Conservation (phyloP, 495 filamentous ascomycete species). For the Talaromyces proteolyticus region DNA sequence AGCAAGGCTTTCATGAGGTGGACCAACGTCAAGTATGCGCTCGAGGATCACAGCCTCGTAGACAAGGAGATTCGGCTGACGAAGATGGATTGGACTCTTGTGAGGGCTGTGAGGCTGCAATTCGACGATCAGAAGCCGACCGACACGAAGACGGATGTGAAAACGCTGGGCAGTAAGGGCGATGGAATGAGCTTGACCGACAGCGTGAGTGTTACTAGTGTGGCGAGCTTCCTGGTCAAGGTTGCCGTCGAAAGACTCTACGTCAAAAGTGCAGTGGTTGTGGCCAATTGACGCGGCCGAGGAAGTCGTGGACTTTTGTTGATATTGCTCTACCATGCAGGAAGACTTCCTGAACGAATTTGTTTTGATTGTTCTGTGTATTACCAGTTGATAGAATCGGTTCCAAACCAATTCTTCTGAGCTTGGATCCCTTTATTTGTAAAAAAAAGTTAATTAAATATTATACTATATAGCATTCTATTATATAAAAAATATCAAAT, state of each 20-base stretch:
- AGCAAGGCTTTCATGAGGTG: conserved; percentile 32
- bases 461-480: no score
- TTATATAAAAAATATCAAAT: no score
- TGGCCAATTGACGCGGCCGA: conserved; percentile 11
- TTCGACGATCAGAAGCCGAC: conserved; percentile 22
- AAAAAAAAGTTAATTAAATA: no score
- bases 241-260: conserved; percentile 16
- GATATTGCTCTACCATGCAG: no score
- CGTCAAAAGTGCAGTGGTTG: conserved; percentile 17
- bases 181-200: conserved; percentile 19
- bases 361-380: no score
- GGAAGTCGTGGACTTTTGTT: conserved; percentile 10
- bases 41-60: conserved; percentile 36
- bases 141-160: conserved; percentile 17
- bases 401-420: no score
- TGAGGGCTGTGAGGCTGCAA: conserved; percentile 30
- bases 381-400: no score
- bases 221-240: conserved; percentile 21
- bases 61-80: conserved; percentile 31
- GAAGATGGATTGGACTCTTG: conserved; percentile 35
- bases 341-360: no score
- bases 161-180: conserved; percentile 20
- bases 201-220: conserved; percentile 18
- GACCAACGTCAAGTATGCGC: conserved; percentile 39
- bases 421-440: no score